A percentile compares a stretch with the other conserved stretches of the same genome.
phyloP scores from a whole-genome alignment of 176 grass and related monocot genomes.

The Juncus effusus region DNA sequence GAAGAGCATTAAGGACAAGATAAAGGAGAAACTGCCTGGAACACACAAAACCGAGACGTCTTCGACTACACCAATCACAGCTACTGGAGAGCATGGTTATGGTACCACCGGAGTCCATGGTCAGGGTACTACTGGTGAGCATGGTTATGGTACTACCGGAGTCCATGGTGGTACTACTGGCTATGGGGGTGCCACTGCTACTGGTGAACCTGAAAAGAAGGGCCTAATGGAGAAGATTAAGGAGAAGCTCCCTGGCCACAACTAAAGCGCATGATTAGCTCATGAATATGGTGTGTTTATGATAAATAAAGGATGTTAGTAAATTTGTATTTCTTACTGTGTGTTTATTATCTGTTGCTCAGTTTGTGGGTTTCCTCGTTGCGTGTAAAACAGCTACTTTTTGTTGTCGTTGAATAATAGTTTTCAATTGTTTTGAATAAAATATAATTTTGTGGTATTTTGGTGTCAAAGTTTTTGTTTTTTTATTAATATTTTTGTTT shows the following conservation, averaged over 20 bases:
- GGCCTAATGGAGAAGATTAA: constrained; percentile 82
- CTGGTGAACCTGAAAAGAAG: constrained; percentile 58
- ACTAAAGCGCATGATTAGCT: constrained; percentile 19
- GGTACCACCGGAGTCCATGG: neutral
- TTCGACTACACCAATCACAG: neutral
- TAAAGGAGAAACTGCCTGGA: constrained; percentile 74
- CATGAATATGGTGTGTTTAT: too few species aligned
- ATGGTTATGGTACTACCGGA: too few species aligned
- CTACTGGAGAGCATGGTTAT: neutral
- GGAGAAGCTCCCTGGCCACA: constrained; percentile 70
- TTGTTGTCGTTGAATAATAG: too few species aligned
- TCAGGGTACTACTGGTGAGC: neutral
- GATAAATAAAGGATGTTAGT: too few species aligned
- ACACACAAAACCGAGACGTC: constrained; percentile 33
- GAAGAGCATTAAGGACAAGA: constrained; percentile 77
- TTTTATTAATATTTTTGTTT: too few species aligned
- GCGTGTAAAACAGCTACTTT: too few species aligned
- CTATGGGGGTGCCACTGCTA: constrained; percentile 21
- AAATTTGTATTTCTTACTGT: too few species aligned
- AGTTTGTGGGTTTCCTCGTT: too few species aligned
- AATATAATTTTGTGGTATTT: too few species aligned
- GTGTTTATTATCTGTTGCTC: too few species aligned
- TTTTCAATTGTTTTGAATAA: too few species aligned
- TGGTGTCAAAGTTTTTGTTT: too few species aligned
- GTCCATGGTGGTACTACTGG: constrained; percentile 2